Percentiles rank a stretch among this genome's conserved stretches.
Evolutionary conservation across 106 monocot genomes (phyloP).

Genomic region (Posidonia australis): DNA sequence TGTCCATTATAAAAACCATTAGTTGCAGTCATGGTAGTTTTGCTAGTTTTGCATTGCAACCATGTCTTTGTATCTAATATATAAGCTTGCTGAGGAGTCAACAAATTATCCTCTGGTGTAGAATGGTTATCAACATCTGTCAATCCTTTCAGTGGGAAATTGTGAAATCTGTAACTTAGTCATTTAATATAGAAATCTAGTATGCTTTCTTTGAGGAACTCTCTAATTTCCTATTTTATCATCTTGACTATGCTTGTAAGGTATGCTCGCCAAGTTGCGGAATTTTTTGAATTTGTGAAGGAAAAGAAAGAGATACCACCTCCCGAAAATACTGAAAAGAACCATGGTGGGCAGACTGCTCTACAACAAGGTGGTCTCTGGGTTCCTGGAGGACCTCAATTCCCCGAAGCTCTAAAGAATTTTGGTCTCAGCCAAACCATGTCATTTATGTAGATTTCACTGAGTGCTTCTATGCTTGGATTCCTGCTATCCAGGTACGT

Average conservation of each 20-base stretch:
- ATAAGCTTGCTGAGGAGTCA: too few relatives aligned
- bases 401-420: conserved; percentile 41
- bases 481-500: too few relatives aligned
- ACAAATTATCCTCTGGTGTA: too few relatives aligned
- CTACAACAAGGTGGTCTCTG: conserved; percentile 46
- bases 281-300: conserved; percentile 95
- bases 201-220: too few relatives aligned
- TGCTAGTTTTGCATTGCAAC: too few relatives aligned
- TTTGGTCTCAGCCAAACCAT: conserved; percentile 58
- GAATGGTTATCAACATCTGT: background rate
- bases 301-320: conserved; percentile 53
- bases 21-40: too few relatives aligned
- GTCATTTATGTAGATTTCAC: conserved; percentile 27
- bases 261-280: conserved; percentile 92
- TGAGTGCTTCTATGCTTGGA: background rate
- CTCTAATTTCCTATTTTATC: background rate
- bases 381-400: conserved; percentile 33
- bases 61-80: too few relatives aligned
- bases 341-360: conserved; percentile 21
- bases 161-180: background rate
- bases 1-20: too few relatives aligned
- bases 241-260: conserved; percentile 20
- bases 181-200: too few relatives aligned
- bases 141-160: background rate
- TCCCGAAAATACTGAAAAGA: conserved; percentile 11